Evolutionary conservation across 768 basidiomycete genomes (phyloP), one percentile per base, ranked within the genome.

Genomic region (Amanita pseudoporphyria): DNA sequence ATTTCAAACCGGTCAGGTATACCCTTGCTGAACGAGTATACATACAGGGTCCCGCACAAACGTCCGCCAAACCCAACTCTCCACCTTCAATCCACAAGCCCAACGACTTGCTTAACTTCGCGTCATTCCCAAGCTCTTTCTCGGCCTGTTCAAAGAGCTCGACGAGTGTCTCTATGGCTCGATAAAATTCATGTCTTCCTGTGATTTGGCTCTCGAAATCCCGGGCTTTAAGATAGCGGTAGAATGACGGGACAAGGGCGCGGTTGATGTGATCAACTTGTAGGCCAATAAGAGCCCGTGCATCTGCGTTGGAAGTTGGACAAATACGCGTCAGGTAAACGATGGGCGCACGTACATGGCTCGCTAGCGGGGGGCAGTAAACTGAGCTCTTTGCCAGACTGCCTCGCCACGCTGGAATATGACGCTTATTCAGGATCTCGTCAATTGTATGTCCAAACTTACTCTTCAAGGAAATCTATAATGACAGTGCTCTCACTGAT

Each of bases 401-500:
- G 71, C 3, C 61, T 16, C 5, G 45, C 38, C 13, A 33, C 5
- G 24, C 33, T 39, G 43, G 31, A 36, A 30, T 22, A 49, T 19
- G 32, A 35, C 19, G 3, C 24, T 7, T 22, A 21, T 19, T 3
- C 6, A 12, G 5, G n/a, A 5, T 22, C 14, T 46, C n/a, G 14
- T 33, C 14, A 21, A 3, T 31, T 18, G 21, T 19, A 45, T 22
- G 31, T 3, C n/a, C n/a, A 10, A 13, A 67, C 74, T 24, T 53
- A 87, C 84, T 88, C 85, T 67, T 89, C 81, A 38, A 92, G 67
- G 58, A 75, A 92, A 39, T 87, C 85, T 51, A 89, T 61, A 52
- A 90, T 84, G 30, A 88, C 80, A 0, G 80, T 85, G 58, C 84
- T 87, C 61, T 91, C 89, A 61, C 89, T 84, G 10, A 90, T 64